Evolutionary conservation across 768 basidiomycete genomes (phyloP).

Genomic region (Collybia mongolica): DNA sequence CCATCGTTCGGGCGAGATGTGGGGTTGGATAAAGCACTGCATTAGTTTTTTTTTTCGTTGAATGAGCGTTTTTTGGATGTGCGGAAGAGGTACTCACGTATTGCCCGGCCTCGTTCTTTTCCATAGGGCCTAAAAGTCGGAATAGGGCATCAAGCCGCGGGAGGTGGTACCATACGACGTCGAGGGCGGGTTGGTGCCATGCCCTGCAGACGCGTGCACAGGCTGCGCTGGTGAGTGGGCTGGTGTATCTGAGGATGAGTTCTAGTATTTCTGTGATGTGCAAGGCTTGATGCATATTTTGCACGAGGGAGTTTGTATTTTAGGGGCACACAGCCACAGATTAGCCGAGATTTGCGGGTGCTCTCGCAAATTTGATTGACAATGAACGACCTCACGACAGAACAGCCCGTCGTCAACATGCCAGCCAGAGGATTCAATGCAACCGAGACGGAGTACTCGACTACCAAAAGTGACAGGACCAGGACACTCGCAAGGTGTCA

Average conservation of each 20-base stretch:
- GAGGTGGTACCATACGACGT: conserved; percentile 18
- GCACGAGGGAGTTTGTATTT: no score
- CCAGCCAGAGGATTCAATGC: no score
- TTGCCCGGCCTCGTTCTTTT: conserved; percentile 1
- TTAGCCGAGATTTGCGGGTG: no score
- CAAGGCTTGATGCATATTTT: conserved; percentile 12
- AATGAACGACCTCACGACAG: no score
- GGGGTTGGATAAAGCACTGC: conserved; percentile 11
- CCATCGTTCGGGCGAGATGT: conserved; percentile 16
- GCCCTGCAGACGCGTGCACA: conserved; percentile 17
- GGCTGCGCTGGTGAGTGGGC: conserved; percentile 4
- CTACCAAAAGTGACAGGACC: no score
- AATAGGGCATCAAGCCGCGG: conserved; percentile 17
- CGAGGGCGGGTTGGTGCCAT: conserved; percentile 18
- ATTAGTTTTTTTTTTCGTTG: not conserved
- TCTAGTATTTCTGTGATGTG: conserved; percentile 17
- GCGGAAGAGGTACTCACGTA: conserved; percentile 3
- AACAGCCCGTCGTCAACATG: no score
- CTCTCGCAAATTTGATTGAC: no score
- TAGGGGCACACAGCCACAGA: no score
- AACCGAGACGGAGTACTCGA: no score
- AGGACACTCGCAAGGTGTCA: no score
- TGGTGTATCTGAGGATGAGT: conserved; percentile 13
- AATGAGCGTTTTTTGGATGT: no score
- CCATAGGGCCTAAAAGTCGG: conserved; percentile 14